These are phyloP conservation scores for Fusarium kyushuense DNA, from an alignment of 2,329 filamentous ascomycete genomes.

Conservation along the genomic window DNA sequence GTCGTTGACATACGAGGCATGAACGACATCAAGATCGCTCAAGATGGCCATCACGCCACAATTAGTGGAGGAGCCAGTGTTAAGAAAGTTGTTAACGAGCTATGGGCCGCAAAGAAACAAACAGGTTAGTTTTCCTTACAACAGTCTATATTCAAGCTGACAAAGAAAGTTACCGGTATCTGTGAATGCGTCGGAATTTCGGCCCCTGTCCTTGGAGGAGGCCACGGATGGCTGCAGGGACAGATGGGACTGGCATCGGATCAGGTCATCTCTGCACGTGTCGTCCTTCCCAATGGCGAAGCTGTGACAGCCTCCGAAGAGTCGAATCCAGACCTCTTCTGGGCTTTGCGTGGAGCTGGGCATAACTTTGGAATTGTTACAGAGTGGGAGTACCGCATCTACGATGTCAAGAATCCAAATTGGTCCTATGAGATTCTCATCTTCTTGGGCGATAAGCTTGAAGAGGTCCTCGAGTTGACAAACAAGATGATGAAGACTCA, in stretches of 20 bases:
- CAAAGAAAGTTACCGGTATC: constrained; percentile 37
- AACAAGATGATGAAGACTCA: constrained; percentile 37
- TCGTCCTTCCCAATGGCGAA: constrained; percentile 25
- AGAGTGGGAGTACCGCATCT: constrained; percentile 59
- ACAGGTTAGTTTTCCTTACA: constrained; percentile 9
- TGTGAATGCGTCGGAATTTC: constrained; percentile 48
- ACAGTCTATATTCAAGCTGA: background rate
- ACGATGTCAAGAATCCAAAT: constrained; percentile 52
- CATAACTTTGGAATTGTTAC: constrained; percentile 68
- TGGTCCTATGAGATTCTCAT: constrained; percentile 57
- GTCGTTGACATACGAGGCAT: constrained; percentile 19
- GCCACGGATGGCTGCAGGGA: constrained; percentile 36
- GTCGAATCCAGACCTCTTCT: constrained; percentile 49
- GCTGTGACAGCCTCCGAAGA: constrained; percentile 18
- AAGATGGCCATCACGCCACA: constrained; percentile 1
- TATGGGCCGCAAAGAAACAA: constrained; percentile 30
- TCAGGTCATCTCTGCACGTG: constrained; percentile 25
- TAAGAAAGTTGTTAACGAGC: constrained; percentile 15
- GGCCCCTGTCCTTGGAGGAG: constrained; percentile 38
- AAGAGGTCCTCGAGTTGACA: constrained; percentile 23
- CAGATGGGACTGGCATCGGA: constrained; percentile 27
- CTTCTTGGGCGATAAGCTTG: constrained; percentile 48
- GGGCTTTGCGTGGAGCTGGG: constrained; percentile 60
- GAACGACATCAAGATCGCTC: background rate
- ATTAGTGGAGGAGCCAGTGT: constrained; percentile 22